Percentiles rank a stretch among this genome's conserved stretches.
Evolutionary conservation across 371 early-diverging fungal species (phyloP).

Genomic region (Gilbertella persicaria): DNA sequence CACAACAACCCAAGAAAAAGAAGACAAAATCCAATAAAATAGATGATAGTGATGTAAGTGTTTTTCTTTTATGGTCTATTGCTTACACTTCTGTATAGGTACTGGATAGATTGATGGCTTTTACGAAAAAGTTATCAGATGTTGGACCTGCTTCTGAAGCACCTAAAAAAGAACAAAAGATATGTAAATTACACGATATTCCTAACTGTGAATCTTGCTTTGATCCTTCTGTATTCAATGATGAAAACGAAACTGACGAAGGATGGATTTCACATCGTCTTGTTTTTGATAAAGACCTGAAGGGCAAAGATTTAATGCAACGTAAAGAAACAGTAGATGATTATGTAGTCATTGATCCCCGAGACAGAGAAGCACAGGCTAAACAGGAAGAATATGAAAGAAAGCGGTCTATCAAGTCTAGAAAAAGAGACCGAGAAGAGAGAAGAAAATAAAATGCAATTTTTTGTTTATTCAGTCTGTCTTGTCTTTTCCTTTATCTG

Average conservation of each 20-base stretch:
- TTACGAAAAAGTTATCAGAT: constrained; percentile 38
- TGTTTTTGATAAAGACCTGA: constrained; percentile 67
- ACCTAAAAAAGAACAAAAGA: constrained; percentile 30
- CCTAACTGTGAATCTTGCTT: constrained; percentile 70
- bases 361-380: constrained; percentile 45
- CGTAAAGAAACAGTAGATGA: constrained; percentile 69
- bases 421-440: constrained; percentile 18
- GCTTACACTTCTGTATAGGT: too few relatives aligned
- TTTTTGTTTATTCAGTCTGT: constrained; percentile 8
- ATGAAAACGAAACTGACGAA: constrained; percentile 41
- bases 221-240: constrained; percentile 15
- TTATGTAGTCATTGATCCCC: constrained; percentile 78
- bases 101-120: constrained; percentile 47
- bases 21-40: constrained; percentile 23
- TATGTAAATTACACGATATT: constrained; percentile 65
- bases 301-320: constrained; percentile 63
- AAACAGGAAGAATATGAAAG: constrained; percentile 41
- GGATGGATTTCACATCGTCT: constrained; percentile 77
- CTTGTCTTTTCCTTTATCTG: constrained; percentile 28
- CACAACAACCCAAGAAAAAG: constrained; percentile 30
- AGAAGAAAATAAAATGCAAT: constrained; percentile 1
- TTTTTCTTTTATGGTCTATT: neutral
- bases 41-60: constrained; percentile 41
- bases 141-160: constrained; percentile 10
- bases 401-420: constrained; percentile 22